Base-by-base conservation (phyloP, 805 yeast genomes). In the Starmerella vaccinii region DNA sequence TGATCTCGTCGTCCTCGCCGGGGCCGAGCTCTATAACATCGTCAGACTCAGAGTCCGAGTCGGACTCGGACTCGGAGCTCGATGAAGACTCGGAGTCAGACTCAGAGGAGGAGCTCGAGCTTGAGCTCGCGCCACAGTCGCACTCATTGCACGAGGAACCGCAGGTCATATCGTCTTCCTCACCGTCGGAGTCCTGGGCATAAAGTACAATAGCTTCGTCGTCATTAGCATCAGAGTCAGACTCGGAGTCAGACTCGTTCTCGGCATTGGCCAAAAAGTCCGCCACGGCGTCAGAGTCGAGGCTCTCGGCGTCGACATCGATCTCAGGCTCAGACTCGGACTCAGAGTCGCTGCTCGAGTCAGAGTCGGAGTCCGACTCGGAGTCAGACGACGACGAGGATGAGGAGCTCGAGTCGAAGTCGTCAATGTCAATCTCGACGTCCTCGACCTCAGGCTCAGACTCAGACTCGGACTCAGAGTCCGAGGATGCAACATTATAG, bases 281-380 rank as follows among this genome's bases (percentile, higher is more conserved):
- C 23, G 51, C 55, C 4, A 54, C 59, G 34, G 48, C 61, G 19
- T 56, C 59, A 21, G 57, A 56, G 52, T 56, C 59, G 27, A 57
- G 54, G 49, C 54, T 55, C 49, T 54, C 59, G 51, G 51, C 59
- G 41, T 57, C 51, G 15, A 53, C 44, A 19, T 53, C 58, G 38
- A 47, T 41, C 51, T 55, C 57, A 12, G 33, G 48, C 40, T 50
- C 49, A 16, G 23, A 30, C 39, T 47, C 52, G 18, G 45, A 29
- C 18, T 23, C 34, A n/a, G 40, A 44, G 15, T 23, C 34, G n/a
- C 27, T 19, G 32, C 27, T 27, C 9, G 40, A 34, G 16, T 42
- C 46, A 21, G 38, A 32, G 21, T 37, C 46, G 24, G 49, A 43
- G 39, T 44, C 56, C 18, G 42, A 26, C 24, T 44, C 54, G 29